Evolutionary conservation across 805 yeast genomes (phyloP).

Genomic region (Lachancea sp.): DNA sequence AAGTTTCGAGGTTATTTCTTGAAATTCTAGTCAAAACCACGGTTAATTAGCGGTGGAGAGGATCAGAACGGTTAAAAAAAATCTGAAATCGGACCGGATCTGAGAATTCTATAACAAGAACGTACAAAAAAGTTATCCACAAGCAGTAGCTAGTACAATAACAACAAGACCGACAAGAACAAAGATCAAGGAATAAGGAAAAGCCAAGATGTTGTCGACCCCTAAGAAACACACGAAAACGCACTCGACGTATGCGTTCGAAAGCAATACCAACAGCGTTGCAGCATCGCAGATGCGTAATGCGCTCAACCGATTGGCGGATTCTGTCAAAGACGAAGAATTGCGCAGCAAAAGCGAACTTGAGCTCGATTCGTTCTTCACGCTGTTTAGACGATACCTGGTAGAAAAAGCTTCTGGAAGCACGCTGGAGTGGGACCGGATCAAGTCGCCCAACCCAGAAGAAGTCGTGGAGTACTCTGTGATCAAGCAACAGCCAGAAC

Average conservation of each 20-base stretch:
- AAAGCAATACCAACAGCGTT: constrained; percentile 86
- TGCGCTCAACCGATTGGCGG: constrained; percentile 83
- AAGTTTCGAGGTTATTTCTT: no score
- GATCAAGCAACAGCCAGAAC: constrained; percentile 37
- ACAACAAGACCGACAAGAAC: neutral
- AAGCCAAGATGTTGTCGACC: constrained; percentile 12
- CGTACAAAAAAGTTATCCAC: no score
- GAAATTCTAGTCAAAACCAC: no score
- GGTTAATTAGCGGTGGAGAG: no score
- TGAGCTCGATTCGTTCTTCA: constrained; percentile 92
- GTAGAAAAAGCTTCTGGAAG: constrained; percentile 82
- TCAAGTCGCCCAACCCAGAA: constrained; percentile 80
- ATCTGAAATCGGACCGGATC: no score
- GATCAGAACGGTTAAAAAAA: no score
- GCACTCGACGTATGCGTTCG: constrained; percentile 62
- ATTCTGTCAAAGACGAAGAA: constrained; percentile 55
- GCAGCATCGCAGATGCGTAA: constrained; percentile 98
- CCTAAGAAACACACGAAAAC: constrained; percentile 37
- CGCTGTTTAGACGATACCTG: constrained; percentile 86
- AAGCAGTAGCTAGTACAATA: no score
- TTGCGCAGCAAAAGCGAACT: constrained; percentile 60
- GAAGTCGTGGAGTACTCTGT: constrained; percentile 79
- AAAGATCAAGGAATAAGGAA: neutral
- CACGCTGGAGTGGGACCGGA: constrained; percentile 89
- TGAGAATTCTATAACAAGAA: no score